Evolutionary conservation across 2,329 filamentous ascomycete species (phyloP), one percentile per base, ranked within the genome.

Genomic region (Trichoderma semiorbis): DNA sequence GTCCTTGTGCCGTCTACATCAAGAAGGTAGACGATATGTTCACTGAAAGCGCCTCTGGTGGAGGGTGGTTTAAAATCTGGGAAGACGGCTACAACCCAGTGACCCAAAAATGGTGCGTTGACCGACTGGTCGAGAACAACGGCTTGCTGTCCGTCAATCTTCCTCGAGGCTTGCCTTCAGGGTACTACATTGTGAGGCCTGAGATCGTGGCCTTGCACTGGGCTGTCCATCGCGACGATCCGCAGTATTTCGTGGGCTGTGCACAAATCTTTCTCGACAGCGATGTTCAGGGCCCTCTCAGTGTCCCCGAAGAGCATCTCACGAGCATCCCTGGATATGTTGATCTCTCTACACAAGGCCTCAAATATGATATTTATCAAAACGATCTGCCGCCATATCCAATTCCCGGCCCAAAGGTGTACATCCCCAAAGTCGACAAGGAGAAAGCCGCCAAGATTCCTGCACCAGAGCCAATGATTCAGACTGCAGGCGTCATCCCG

Each of bases 31-130:
- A 84, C 74, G 85, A 89, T 71, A 88, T 90, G 72, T 81, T 81
- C 14, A 78, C 78, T 26, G 82, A 85, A 74, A 79, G 86, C 14
- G 89, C 89, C 64, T 82, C 85, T 28, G 91, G 92, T 5, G 82
- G 84, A 65, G 92, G 92, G 50, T 95, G 92, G 92, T 92, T 94
- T 85, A 94, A 94, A 85, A 88, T 94, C 78, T 93, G 87, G 84
- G 87, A 92, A 72, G 86, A 91, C 66, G 91, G 90, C 60, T 93
- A 92, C 80, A 85, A 92, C 75, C 78, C 81, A 6, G 75, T 78
- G 6, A 83, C 83, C 2, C 79, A 83, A 32, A 83, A 88, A 78
- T 94, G 92, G 91, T 93, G 92, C 80, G 91, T 90, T 3, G 88
- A 93, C 77, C 89, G 88, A 73, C 84, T 94, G 72, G 91, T 91